Base-by-base conservation (phyloP, 345 rosid genomes). In the Syzygium aqueum region DNA sequence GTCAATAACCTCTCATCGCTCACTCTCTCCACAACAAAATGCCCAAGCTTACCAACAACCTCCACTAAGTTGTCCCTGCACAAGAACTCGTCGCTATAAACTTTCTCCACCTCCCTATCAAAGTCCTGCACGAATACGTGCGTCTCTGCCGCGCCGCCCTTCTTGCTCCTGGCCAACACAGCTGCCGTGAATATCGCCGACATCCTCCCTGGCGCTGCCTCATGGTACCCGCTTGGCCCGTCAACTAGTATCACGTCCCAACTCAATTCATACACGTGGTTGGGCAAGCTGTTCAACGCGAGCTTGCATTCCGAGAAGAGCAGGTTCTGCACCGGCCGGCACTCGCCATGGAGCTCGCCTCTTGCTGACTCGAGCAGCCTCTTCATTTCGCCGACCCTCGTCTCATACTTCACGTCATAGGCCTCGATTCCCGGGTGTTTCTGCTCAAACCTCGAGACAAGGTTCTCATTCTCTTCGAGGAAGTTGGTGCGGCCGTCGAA, bases 211-310 rank as follows among this genome's bases (percentile, higher is more conserved):
- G 98, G 99, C 3, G 97, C 97, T 85, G 77, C 87, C 8, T 94
- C 85, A 87, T 93, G 94, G 88, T 95, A 95, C 6, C 99, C 99
- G 13, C 92, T 90, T 9, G 98, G 99, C 49, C 97, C 97, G 61
- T 96, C 97, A 87, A 96, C 92, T 96, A 96, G 93, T 87, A 96
- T 95, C 87, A 96, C 89, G 89, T 96, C 99, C 99, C 99, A 96
- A 27, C 95, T 37, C 94, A 90, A 93, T 11, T 95, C 94, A 89
- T 96, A 97, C 8, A 97, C 90, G 88, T 94, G 95, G 53, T 95
- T 97, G n/a, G 99, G 96, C 3, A 97, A 92, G 8, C 91, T 92
- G 9, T 94, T 92, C 90, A 96, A 67, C 50, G 95, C 98, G 10
- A 43, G 46, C 46, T 43, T 43, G 46, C 46, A 43, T 43, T 43